phyloP scores from a whole-genome alignment of 768 basidiomycete genomes.

The Mycena amicta region DNA sequence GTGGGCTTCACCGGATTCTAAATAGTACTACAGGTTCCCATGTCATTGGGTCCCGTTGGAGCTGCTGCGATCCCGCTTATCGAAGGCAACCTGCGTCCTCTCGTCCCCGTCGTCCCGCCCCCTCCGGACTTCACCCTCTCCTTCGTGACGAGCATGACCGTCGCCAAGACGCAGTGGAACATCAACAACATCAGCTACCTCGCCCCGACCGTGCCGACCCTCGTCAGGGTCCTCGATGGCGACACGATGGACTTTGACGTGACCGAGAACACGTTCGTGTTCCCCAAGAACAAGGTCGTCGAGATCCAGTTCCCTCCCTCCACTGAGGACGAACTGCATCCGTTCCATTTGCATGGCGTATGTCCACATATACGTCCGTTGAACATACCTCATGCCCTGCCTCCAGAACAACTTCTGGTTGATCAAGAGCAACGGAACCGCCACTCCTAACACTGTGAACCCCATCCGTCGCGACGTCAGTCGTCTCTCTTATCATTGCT shows the following conservation, averaged over 20 bases:
- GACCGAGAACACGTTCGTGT: conserved; percentile 41
- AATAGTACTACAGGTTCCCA: no score
- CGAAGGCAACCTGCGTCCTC: no score
- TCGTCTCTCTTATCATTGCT: no score
- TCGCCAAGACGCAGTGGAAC: no score
- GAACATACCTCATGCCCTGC: background rate
- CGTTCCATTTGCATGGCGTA: conserved; percentile 33
- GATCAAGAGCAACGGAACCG: conserved; percentile 32
- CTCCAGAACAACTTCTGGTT: conserved; percentile 36
- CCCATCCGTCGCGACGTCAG: conserved; percentile 43
- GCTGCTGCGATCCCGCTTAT: no score
- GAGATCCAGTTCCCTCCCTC: conserved; percentile 38
- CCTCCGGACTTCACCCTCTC: no score
- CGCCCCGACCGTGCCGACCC: conserved; percentile 23
- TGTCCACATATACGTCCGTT: background rate
- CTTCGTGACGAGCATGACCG: no score
- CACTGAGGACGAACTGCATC: conserved; percentile 32
- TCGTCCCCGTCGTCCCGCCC: no score
- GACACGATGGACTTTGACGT: conserved; percentile 38
- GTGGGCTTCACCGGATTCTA: no score
- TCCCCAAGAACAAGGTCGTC: conserved; percentile 40
- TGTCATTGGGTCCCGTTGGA: no score
- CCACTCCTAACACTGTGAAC: conserved; percentile 43
- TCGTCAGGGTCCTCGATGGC: conserved; percentile 34
- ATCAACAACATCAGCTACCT: conserved; percentile 1